Evolutionary conservation across 2,329 filamentous ascomycete genomes (phyloP), one percentile per base, ranked within the genome.

Genomic region (Paramyrothecium roridum): DNA sequence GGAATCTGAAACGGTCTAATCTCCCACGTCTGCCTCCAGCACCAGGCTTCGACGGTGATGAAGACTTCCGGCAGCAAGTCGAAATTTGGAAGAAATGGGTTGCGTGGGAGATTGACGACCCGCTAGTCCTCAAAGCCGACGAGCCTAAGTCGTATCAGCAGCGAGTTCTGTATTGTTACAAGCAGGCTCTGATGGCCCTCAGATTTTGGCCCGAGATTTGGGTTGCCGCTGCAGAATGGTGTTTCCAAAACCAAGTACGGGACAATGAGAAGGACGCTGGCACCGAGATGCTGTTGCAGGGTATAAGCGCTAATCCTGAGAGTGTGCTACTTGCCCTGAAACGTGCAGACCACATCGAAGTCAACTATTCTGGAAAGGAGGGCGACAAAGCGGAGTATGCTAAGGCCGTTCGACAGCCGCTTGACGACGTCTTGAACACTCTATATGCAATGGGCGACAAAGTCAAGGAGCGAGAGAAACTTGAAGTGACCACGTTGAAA

Each of bases 181-280:
- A 92, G 70, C 93, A 97, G 70, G 91, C 93, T 4, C 76, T 96
- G 49, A 96, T 97, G 89, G 88, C 92, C 3, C 77, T 99, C 54
- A 87, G 93, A 52, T 99, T 98, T 73, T 95, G 93, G 84, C 93
- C 95, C 3, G 90, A 96, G 68, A 87, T 97, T 63, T 99, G 95
- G 95, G 93, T 92, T 51, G 92, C 97, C 57, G 93, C 92, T 11
- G 90, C 93, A 1, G 90, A 96, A 61, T 98, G 93, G 85, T 96
- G 91, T 71, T 92, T 92, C 65, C 83, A 88, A 54, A 92, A 95
- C 63, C 84, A 84, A 48, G 76, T 93, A 62, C 68, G 73, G 11
- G 76, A 85, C 48, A 87, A 91, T 37, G 81, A 82, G 48, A 78
- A 80, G 57, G 76, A 80, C 7, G 67, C 74, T 56, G 92, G 91